Evolutionary conservation across 345 rosid species (phyloP).

Genomic region (Euphorbia lathyris): DNA sequence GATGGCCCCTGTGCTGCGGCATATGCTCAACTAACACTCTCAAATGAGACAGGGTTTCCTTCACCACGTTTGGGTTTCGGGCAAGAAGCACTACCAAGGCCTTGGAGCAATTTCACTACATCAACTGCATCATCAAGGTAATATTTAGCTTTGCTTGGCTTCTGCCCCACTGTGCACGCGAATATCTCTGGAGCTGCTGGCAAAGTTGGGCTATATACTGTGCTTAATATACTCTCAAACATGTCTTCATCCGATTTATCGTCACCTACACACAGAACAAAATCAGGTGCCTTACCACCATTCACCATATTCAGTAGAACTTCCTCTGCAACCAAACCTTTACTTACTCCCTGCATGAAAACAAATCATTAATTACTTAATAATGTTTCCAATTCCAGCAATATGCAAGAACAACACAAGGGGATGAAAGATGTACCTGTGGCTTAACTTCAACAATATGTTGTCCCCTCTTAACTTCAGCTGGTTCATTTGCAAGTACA

Average conservation of each 20-base stretch:
- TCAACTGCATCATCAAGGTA: slow-evolving; percentile 65
- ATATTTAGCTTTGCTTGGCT: slow-evolving; percentile 90
- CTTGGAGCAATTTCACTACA: slow-evolving; percentile 64
- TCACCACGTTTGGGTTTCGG: slow-evolving; percentile 39
- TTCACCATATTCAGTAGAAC: slow-evolving; percentile 52
- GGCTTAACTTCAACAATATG: slow-evolving; percentile 93
- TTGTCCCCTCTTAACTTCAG: slow-evolving; percentile 80
- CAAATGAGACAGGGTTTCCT: slow-evolving; percentile 48
- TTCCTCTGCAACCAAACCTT: slow-evolving; percentile 74
- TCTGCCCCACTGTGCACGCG: slow-evolving; percentile 83
- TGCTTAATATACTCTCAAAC: slow-evolving; percentile 71
- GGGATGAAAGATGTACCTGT: slow-evolving; percentile 41
- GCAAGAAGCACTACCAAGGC: slow-evolving; percentile 54
- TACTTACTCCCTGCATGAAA: slow-evolving; percentile 69
- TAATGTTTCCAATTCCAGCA: slow-evolving; percentile 4
- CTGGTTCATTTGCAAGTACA: slow-evolving; percentile 82
- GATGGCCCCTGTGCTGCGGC: neutral
- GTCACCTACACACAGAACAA: slow-evolving; percentile 84
- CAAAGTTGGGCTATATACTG: slow-evolving; percentile 45
- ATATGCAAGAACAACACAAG: neutral
- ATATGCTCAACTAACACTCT: slow-evolving; percentile 47
- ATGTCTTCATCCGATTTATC: slow-evolving; percentile 93
- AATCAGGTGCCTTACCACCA: slow-evolving; percentile 57
- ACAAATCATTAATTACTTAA: neutral
- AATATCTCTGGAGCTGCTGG: slow-evolving; percentile 67